Base-by-base conservation (phyloP, 441 rosid genomes). In the Pelargonium fulgidum region DNA sequence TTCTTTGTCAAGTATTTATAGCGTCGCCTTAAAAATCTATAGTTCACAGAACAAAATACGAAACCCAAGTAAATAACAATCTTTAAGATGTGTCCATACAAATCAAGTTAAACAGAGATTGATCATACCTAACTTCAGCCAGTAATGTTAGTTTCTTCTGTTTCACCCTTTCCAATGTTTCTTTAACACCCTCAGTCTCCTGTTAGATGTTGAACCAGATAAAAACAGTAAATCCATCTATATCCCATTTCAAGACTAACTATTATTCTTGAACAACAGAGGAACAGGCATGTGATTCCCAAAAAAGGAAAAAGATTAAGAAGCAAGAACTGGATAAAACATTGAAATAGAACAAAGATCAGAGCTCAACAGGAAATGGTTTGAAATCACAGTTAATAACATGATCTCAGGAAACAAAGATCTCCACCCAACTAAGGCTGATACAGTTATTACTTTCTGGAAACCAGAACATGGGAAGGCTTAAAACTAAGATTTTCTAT, bases 41-140 rank as follows among this genome's bases (percentile, higher is more conserved):
- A 64, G 62, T 39, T 62, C 66, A 65, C 56, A 76, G 22, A 73
- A 68, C 54, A 2, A 36, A 44, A 67, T 7, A 70, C 67, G 65
- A 22, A 54, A 64, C 24, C 62, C 70, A 48, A 48, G 56, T 48
- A 5, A 48, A 48, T 48, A 48, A 48, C 56, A 48, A 22, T 22
- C 0, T 22, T 0, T 22, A 22, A 22, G 24, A 22, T 22, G 24
- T 22, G 24, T 22, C 24, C 24, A 22, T 22, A 22, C 24, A 22
- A 22, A 22, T 22, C 24, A 48, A 45, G 2, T 11, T 9, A 12
- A 13, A 12, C 13, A 13, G 14, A 48, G n/a, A 48, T 48, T 2
- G 56, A 16, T 65, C 45, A 68, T 86, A 93, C 99, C 86, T 77
- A 70, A 93, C 91, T 91, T 93, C 96, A 59, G 87, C 87, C 24